Base-by-base conservation (phyloP, 345 rosid genomes). In the Trapa incisa region DNA sequence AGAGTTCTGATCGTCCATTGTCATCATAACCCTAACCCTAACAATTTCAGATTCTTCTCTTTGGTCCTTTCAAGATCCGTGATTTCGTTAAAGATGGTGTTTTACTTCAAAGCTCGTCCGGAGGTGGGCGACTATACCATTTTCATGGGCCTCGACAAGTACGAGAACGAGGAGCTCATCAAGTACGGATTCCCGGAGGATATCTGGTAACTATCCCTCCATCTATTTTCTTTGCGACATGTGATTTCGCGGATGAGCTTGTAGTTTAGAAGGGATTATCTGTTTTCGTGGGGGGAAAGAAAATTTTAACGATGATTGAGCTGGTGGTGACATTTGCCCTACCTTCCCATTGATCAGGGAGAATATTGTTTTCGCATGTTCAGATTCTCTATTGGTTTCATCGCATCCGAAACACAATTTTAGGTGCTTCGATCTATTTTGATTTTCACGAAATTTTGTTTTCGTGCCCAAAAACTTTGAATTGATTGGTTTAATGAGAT, bases 91-190 rank as follows among this genome's bases (percentile, higher is more conserved):
- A 58, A 7, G 47, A 88, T 93, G 97, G 97, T 93, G 68, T 86
- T 94, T 73, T 91, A 88, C 95, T 94, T 94, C 88, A 88, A 91
- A 74, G 95, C 86, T 67, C 84, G 99, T 64, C 89, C 97, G 47
- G 99, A 94, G 74, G 93, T 78, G 35, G 99, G 99, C 41, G 99
- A 91, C 77, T 91, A 87, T 90, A 89, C 97, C 71, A 87, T 94
- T 70, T 94, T 94, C 85, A 94, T 94, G 99, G 97, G 99, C 38
- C 84, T 94, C 73, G 99, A 94, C 80, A 94, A 94, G 91, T 75
- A 80, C 85, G 99, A 94, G 88, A 94, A 94, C 87, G 99, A 94
- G 75, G 99, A 94, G 74, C 99, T 94, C 67, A 94, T 94, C 86
- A 94, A 84, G 74, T 94, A 91, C 71, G 97, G 99, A 75, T 89